phyloP scores from a whole-genome alignment of 2,329 filamentous ascomycete genomes.

The Hypocrella siamensis region DNA sequence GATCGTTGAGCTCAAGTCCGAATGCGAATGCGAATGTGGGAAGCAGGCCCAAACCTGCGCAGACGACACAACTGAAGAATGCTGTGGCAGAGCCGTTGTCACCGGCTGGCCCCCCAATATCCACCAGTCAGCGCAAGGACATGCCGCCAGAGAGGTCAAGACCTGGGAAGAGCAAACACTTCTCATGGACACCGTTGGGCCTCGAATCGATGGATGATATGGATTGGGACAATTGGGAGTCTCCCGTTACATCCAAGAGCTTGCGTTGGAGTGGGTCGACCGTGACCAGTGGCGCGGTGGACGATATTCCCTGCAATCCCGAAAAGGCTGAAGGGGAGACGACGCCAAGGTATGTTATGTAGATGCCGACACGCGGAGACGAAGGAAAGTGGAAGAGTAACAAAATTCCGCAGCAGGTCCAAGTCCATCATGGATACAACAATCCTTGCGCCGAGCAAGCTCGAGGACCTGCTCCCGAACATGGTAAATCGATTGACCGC shows the following conservation, averaged over 20 bases:
- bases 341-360: constrained; percentile 30
- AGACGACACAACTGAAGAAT: constrained; percentile 23
- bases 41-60: constrained; percentile 28
- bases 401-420: constrained; percentile 13
- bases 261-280: constrained; percentile 51
- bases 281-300: constrained; percentile 22
- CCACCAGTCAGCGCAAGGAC: constrained; percentile 13
- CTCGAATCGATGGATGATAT: constrained; percentile 42
- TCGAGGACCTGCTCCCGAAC: constrained; percentile 48
- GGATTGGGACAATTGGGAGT: constrained; percentile 52
- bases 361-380: background rate
- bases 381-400: background rate
- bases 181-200: constrained; percentile 43
- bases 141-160: constrained; percentile 19
- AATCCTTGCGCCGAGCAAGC: constrained; percentile 21
- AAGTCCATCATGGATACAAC: constrained; percentile 15
- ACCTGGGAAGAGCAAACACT: constrained; percentile 31
- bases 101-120: constrained; percentile 13
- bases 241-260: constrained; percentile 35
- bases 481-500: constrained; percentile 58
- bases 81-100: constrained; percentile 24
- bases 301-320: constrained; percentile 29
- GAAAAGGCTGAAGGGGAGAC: constrained; percentile 31
- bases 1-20: constrained; percentile 5
- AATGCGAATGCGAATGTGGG: constrained; percentile 18